Evolutionary conservation across 1,284 basidiomycete species (phyloP).

Genomic region (Exsudoporus floridanus): DNA sequence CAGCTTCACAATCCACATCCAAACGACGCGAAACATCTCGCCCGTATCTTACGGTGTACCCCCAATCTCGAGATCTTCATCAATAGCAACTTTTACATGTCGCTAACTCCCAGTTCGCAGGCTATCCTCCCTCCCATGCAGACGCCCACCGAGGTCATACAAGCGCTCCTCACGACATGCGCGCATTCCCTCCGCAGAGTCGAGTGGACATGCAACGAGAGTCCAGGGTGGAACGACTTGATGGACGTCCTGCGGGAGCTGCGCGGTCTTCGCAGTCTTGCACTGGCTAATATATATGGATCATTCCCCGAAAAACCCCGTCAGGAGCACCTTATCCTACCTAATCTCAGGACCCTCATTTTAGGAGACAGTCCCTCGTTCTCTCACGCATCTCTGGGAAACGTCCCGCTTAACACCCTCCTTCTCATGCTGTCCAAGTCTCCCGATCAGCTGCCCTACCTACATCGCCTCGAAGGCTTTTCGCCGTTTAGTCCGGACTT

Average conservation of each 20-base stretch:
- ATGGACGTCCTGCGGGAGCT: slow-evolving; percentile 25
- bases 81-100: slow-evolving; percentile 33
- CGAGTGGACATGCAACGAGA: slow-evolving; percentile 35
- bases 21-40: slow-evolving; percentile 24
- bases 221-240: slow-evolving; percentile 30
- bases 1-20: slow-evolving; percentile 35
- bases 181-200: slow-evolving; percentile 28
- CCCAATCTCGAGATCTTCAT: slow-evolving; percentile 41
- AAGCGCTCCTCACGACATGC: slow-evolving; percentile 26
- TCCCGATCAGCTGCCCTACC: slow-evolving; percentile 36
- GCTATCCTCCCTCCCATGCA: slow-evolving; percentile 25
- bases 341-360: slow-evolving; percentile 40
- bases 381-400: slow-evolving; percentile 38
- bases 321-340: slow-evolving; percentile 33
- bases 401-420: slow-evolving; percentile 40
- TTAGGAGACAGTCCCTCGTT: slow-evolving; percentile 41
- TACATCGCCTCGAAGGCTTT: slow-evolving; percentile 44
- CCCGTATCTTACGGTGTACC: slow-evolving; percentile 39
- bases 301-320: slow-evolving; percentile 16
- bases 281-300: slow-evolving; percentile 38
- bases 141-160: slow-evolving; percentile 25
- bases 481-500: slow-evolving; percentile 41
- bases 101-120: slow-evolving; percentile 21
- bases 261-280: slow-evolving; percentile 33
- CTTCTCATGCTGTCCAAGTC: slow-evolving; percentile 37